A percentile compares a stretch with the other conserved stretches of the same genome.
Conservation (phyloP, 257 asterid species). For the Mentha longifolia region DNA sequence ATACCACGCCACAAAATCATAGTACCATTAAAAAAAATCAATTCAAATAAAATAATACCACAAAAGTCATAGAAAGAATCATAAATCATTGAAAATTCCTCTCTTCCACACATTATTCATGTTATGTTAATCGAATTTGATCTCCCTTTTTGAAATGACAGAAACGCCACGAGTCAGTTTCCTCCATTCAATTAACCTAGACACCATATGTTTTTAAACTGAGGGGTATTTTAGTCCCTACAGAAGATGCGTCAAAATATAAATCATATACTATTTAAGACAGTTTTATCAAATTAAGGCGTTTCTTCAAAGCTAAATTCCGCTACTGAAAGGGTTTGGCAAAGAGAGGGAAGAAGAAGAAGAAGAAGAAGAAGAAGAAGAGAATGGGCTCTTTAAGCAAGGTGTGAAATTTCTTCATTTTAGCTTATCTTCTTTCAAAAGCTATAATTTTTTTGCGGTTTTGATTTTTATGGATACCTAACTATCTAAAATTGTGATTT, state of each 20-base stretch:
- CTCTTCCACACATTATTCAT: too few species aligned
- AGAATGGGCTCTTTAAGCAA: conserved; percentile 47
- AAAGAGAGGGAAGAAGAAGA: conserved; percentile 6
- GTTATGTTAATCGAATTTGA: too few species aligned
- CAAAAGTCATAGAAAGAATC: too few species aligned
- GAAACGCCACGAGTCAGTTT: conserved; percentile 14
- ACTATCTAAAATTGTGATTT: conserved; percentile 15
- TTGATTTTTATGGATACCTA: background rate
- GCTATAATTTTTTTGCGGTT: conserved; percentile 4
- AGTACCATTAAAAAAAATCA: too few species aligned
- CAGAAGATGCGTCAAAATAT: background rate
- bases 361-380: background rate
- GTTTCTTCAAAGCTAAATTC: conserved; percentile 28
- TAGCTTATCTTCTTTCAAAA: background rate
- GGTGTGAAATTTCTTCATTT: conserved; percentile 34
- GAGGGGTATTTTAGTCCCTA: conserved; percentile 35
- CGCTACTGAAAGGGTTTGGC: background rate
- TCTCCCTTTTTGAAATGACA: conserved; percentile 27
- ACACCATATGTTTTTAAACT: conserved; percentile 3
- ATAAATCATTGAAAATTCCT: too few species aligned
- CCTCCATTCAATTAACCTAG: conserved; percentile 44
- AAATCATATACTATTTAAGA: conserved; percentile 8
- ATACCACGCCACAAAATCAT: too few species aligned
- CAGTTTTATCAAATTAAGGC: background rate
- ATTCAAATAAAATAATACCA: background rate